These are phyloP conservation scores for Cyberlindnera galapagoensis DNA, from an alignment of 805 yeast species.

Conservation along the genomic window DNA sequence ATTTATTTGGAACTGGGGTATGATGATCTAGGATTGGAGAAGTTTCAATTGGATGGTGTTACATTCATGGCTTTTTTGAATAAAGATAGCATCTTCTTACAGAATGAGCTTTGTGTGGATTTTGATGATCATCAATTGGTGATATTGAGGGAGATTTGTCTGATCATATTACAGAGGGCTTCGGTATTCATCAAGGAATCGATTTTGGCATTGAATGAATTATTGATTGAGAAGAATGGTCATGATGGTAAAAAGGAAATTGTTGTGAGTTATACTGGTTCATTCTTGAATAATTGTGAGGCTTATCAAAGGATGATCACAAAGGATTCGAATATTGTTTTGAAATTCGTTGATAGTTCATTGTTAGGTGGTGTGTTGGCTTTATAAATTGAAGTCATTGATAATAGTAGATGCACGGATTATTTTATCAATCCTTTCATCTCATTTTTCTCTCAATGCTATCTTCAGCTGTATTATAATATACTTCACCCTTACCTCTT, in stretches of 20 bases:
- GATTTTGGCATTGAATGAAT: slow-evolving; percentile 7
- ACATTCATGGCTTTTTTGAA: too few species aligned
- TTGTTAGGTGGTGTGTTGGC: not conserved
- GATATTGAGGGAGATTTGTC: not conserved
- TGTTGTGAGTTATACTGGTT: slow-evolving; percentile 44
- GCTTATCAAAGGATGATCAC: slow-evolving; percentile 25
- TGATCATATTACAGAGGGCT: slow-evolving; percentile 5
- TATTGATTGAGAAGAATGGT: slow-evolving; percentile 1
- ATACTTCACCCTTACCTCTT: too few species aligned
- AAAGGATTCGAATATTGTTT: slow-evolving; percentile 17
- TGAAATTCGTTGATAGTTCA: not conserved
- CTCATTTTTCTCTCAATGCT: too few species aligned
- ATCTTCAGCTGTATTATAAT: too few species aligned
- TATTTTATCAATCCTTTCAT: too few species aligned
- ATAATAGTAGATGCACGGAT: too few species aligned
- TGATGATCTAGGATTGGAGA: not conserved
- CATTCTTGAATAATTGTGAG: slow-evolving; percentile 39
- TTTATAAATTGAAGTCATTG: too few species aligned
- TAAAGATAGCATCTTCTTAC: too few species aligned
- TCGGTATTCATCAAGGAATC: slow-evolving; percentile 6
- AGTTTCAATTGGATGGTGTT: too few species aligned
- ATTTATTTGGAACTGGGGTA: slow-evolving; percentile 29
- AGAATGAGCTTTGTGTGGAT: too few species aligned
- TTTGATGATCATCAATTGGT: too few species aligned
- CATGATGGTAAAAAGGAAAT: slow-evolving; percentile 8